Base-by-base conservation (phyloP, 164 flowering plant species). In the Warburgia ugandensis region DNA sequence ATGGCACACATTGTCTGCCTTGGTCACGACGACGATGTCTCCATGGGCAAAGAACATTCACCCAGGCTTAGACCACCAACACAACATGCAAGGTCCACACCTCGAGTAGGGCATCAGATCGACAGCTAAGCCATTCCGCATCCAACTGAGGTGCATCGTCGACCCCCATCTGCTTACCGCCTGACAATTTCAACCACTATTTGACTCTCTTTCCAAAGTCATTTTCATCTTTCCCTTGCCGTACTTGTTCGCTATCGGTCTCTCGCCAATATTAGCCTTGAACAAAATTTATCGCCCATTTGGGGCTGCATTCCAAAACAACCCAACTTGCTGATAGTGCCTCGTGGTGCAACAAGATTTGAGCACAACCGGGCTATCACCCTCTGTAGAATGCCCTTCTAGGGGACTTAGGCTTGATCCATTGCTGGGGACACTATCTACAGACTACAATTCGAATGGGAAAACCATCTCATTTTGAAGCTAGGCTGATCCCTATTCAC, bases 311-410 rank as follows among this genome's bases (percentile, higher is more conserved):
- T 31, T 31, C 35, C 35, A 5, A 31, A 31, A 31, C 35, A 31
- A 31, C 50, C 58, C 50, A 45, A 64, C 58, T 64, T 52, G 58
- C 63, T 30, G 57, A 63, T 56, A 57, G 44, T 57, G 44, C 63
- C 59, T 64, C 63, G 49, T 29, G 20, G 63, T 58, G 35, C 5
- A 29, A 45, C 28, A 51, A 53, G 65, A 53, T 31, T 38, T 48
- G 33, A 35, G 45, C 56, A 44, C 51, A 27, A 27, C 48, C 7
- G 35, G 35, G 35, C 7, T 31, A 5, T 31, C 35, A 31, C 35
- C 35, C 35, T 31, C 35, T 31, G 5, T 11, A 55, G 43, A 22
- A 38, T 16, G 11, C 42, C 42, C 42, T 38, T 38, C 42, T 38
- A 38, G 42, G 10, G 42, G 42, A 38, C 42, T 38, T 38, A 14